Evolutionary conservation across 305 asterid genomes (phyloP).

Genomic region (Fraxinus angustifolia): DNA sequence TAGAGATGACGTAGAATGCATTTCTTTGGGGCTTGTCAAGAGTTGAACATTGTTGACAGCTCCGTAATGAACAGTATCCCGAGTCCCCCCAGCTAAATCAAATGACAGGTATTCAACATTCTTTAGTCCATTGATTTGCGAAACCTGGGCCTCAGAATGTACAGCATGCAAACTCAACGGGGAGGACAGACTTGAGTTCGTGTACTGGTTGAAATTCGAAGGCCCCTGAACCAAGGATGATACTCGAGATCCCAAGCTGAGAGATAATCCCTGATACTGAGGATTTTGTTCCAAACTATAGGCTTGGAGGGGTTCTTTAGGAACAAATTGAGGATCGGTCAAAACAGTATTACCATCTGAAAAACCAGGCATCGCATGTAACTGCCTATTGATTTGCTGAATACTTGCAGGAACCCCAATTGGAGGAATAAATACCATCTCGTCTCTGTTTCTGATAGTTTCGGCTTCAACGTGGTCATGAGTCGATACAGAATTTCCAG

Average conservation of each 20-base stretch:
- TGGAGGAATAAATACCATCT: slow-evolving; percentile 41
- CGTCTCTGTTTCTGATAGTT: slow-evolving; percentile 35
- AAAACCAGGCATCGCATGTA: slow-evolving; percentile 30
- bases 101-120: slow-evolving; percentile 50
- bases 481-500: slow-evolving; percentile 31
- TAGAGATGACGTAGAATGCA: slow-evolving; percentile 26
- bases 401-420: slow-evolving; percentile 26
- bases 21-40: slow-evolving; percentile 32
- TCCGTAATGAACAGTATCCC: slow-evolving; percentile 26
- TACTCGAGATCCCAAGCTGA: slow-evolving; percentile 61
- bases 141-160: slow-evolving; percentile 32
- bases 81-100: slow-evolving; percentile 35
- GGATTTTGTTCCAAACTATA: slow-evolving; percentile 33
- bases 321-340: slow-evolving; percentile 31
- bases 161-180: slow-evolving; percentile 33
- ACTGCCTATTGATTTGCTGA: slow-evolving; percentile 32
- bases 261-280: slow-evolving; percentile 59
- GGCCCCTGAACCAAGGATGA: slow-evolving; percentile 34
- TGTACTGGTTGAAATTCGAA: slow-evolving; percentile 43
- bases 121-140: slow-evolving; percentile 35
- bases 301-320: slow-evolving; percentile 28
- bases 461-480: slow-evolving; percentile 34
- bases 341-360: slow-evolving; percentile 33
- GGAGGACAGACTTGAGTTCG: slow-evolving; percentile 39
- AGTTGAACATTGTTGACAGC: slow-evolving; percentile 22